These are phyloP conservation scores for Collybiopsis confluens DNA, from an alignment of 768 basidiomycete genomes.

Conservation along the genomic window DNA sequence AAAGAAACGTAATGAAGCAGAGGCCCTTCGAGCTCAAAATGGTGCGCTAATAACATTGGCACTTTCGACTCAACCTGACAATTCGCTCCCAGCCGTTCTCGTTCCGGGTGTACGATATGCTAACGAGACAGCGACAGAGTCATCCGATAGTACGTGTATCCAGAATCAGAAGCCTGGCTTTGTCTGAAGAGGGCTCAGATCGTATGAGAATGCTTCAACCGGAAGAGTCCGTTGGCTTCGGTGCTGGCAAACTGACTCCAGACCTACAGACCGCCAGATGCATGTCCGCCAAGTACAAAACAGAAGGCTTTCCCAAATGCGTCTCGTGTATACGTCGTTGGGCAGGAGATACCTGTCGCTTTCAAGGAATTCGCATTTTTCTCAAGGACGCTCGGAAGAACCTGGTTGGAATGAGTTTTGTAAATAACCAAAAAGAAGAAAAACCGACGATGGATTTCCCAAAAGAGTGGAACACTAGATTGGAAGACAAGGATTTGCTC, in stretches of 20 bases:
- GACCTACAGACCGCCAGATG: constrained; percentile 78
- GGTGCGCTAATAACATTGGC: constrained; percentile 34
- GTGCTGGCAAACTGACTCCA: constrained; percentile 35
- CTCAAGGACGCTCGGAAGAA: constrained; percentile 55
- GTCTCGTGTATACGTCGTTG: constrained; percentile 82
- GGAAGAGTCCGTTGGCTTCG: constrained; percentile 14
- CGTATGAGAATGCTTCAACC: constrained; percentile 26
- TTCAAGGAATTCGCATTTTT: constrained; percentile 81
- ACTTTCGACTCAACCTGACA: constrained; percentile 9
- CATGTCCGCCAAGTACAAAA: constrained; percentile 77
- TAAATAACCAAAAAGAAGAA: constrained; percentile 57
- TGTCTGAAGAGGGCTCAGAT: constrained; percentile 9
- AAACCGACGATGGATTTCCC: constrained; percentile 63
- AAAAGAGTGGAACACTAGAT: constrained; percentile 57
- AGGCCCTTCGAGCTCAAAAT: constrained; percentile 59
- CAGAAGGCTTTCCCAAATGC: constrained; percentile 72
- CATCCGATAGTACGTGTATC: constrained; percentile 29
- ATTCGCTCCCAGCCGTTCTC: constrained; percentile 34
- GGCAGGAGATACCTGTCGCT: constrained; percentile 85
- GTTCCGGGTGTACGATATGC: constrained; percentile 43
- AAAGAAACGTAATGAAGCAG: constrained; percentile 71
- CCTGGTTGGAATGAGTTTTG: constrained; percentile 66
- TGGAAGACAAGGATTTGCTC: constrained; percentile 46
- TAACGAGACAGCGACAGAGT: constrained; percentile 44
- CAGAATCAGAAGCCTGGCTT: constrained; percentile 3